Evolutionary conservation across 1,139 yeast species (phyloP), one percentile per base, ranked within the genome.

Genomic region (Zygosaccharomyces sapae): DNA sequence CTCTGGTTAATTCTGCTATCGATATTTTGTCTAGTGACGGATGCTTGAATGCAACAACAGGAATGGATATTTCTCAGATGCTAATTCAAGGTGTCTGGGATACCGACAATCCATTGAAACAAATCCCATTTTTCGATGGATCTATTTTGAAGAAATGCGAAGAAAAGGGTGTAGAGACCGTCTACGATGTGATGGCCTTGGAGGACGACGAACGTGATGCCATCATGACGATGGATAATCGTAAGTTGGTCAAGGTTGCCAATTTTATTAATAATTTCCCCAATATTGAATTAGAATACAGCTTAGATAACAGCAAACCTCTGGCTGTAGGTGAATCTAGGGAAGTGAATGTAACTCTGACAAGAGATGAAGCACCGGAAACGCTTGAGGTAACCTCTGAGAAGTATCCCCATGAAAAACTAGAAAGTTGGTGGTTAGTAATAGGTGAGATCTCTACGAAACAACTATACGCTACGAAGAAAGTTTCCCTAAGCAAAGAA

Each of bases 1-100:
- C 71, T 3, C 62, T 89, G 29, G 67, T 87, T 7, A 74, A 80
- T 55, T 88, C 92, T 0, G 71, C 81, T 48, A 82, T 87, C 24
- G 97, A 92, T 63, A 70, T 83, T 1, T 69, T 89, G 39, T 81
- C 96, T 0, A 80, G 90, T 54, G 90, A 87, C 50, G 97, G 97
- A 0, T 73, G 75, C 54, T 68, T 90, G 59, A 86, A 81, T 63
- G 89, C 96, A 0, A 73, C 88, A 54, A 76, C 77, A 46, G 94
- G 89, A 0, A 87, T 92, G 86, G 97, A 92, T 62, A 64, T 90
- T 48, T 78, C 86, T 1, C 98, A 92, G 61, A 86, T 89, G 95
- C 69, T 88, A 8, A 80, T 85, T 0, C 98, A 92, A 65, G 95
- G 85, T 0, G 70, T 86, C 24, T 89, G 96, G 96, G 86, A 81